Conservation (phyloP, 805 yeast species). For the Yueomyces sinensis region DNA sequence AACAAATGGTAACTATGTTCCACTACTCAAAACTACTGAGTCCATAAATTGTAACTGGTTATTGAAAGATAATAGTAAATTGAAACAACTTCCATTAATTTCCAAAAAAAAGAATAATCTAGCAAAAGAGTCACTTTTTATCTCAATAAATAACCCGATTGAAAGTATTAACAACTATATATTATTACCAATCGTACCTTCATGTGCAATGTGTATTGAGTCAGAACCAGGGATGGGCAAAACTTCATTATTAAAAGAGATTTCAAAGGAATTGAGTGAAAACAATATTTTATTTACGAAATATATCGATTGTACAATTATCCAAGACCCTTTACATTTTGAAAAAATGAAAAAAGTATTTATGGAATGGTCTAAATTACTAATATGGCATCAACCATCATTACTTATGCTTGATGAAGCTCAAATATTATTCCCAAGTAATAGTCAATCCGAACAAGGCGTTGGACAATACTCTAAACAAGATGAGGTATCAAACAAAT, state of each 20-base stretch:
- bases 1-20: background rate
- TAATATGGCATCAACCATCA: conserved; percentile 70
- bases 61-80: too few species aligned
- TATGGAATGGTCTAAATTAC: conserved; percentile 32
- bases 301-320: conserved; percentile 42
- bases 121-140: background rate
- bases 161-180: conserved; percentile 6
- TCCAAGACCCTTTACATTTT: conserved; percentile 10
- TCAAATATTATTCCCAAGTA: conserved; percentile 47
- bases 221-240: conserved; percentile 84
- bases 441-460: conserved; percentile 22
- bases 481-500: conserved; percentile 36
- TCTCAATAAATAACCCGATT: background rate
- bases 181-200: conserved; percentile 10
- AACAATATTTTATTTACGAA: conserved; percentile 26
- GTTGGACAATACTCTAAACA: background rate
- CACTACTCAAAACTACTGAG: background rate
- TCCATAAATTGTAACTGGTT: too few species aligned
- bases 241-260: conserved; percentile 35
- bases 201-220: conserved; percentile 42
- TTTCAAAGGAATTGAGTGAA: conserved; percentile 21
- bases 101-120: too few species aligned
- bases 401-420: conserved; percentile 65
- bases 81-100: background rate
- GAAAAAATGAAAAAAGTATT: conserved; percentile 29